These are phyloP conservation scores for Capsicum chinense DNA, from an alignment of 257 asterid species.

Conservation along the genomic window DNA sequence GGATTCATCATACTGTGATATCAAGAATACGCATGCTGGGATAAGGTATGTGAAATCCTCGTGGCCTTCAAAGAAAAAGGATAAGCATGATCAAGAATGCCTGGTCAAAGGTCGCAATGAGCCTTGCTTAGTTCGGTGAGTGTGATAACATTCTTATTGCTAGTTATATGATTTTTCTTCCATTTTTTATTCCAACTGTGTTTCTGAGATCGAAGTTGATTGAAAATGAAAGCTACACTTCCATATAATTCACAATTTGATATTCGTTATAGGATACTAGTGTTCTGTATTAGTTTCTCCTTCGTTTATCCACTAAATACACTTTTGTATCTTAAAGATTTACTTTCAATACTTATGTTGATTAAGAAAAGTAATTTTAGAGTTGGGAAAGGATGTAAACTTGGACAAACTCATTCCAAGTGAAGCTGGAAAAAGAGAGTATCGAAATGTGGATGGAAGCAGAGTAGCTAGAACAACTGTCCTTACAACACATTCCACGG, in stretches of 20 bases:
- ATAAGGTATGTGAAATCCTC: slow-evolving; percentile 66
- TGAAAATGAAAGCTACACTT: not conserved
- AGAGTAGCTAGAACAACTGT: not conserved
- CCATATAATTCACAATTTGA: not conserved
- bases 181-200: not conserved
- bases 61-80: slow-evolving; percentile 95
- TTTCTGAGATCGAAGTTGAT: not conserved
- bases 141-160: no score
- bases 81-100: slow-evolving; percentile 74
- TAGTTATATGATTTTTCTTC: not conserved
- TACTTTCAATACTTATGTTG: slow-evolving; percentile 1
- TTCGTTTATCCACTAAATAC: not conserved
- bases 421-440: not conserved
- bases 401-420: slow-evolving; percentile 8
- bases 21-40: slow-evolving; percentile 90
- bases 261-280: not conserved
- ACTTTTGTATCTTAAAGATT: not conserved
- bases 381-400: slow-evolving; percentile 1
- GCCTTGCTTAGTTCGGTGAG: slow-evolving; percentile 94
- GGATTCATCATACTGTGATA: slow-evolving; percentile 96
- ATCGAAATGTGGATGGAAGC: slow-evolving; percentile 6
- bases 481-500: not conserved
- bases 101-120: slow-evolving; percentile 95
- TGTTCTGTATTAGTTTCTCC: not conserved
- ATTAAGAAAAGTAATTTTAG: not conserved